A percentile compares a stretch with the other conserved stretches of the same genome.
Conservation (phyloP, 192 early-diverging fungal genomes). For the Coemansia sp. region DNA sequence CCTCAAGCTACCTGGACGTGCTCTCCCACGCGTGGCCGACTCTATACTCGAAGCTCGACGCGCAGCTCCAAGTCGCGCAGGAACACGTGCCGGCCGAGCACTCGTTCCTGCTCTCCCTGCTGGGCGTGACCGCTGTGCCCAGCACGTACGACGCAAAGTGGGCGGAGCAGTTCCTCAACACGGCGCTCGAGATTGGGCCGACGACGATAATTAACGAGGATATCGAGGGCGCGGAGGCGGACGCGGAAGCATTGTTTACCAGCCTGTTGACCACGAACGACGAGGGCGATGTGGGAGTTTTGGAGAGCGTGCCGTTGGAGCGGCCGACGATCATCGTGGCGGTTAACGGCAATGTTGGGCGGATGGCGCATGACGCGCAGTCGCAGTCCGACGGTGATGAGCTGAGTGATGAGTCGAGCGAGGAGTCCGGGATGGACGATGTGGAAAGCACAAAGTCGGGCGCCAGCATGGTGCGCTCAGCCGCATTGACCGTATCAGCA, state of each 20-base stretch:
- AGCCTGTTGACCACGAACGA: slow-evolving; percentile 20
- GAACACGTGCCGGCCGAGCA: slow-evolving; percentile 40
- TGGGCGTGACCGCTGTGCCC: slow-evolving; percentile 27
- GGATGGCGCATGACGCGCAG: slow-evolving; percentile 9
- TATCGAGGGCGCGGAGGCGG: too few species aligned
- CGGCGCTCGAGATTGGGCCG: slow-evolving; percentile 30
- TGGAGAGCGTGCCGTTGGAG: slow-evolving; percentile 6
- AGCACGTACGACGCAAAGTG: slow-evolving; percentile 19
- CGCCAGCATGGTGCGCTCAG: too few species aligned
- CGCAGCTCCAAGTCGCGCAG: slow-evolving; percentile 18
- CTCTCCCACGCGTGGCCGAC: slow-evolving; percentile 39
- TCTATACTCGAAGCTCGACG: slow-evolving; percentile 26
- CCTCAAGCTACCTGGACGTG: slow-evolving; percentile 24
- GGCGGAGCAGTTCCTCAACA: slow-evolving; percentile 26
- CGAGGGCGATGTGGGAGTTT: slow-evolving; percentile 20
- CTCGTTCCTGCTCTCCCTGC: slow-evolving; percentile 21
- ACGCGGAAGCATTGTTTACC: too few species aligned
- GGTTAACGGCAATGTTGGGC: slow-evolving; percentile 31
- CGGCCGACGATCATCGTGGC: slow-evolving; percentile 38
- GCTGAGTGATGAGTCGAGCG: neutral
- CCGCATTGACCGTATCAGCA: too few species aligned
- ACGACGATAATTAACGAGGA: slow-evolving; percentile 29
- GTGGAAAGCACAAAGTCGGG: neutral
- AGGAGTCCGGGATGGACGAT: neutral
- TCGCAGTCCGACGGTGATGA: slow-evolving; percentile 4